phyloP scores from a whole-genome alignment of 306 rosid genomes.

The Erythrophleum fordii region DNA sequence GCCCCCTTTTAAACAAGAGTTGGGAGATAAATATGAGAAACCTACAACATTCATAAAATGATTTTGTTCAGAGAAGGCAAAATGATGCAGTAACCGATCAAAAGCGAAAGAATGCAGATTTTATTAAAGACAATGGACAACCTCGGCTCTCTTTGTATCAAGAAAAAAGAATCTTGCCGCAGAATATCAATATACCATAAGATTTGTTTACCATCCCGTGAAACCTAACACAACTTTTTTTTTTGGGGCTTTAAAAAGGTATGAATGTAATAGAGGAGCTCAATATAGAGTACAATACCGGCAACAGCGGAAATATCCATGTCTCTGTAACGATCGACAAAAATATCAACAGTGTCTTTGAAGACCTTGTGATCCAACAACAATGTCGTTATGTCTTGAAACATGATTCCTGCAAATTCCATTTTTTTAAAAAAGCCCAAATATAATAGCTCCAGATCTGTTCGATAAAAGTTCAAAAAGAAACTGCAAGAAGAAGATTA shows the following conservation, averaged over 20 bases:
- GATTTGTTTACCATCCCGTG: background rate
- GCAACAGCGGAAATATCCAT: conserved; percentile 97
- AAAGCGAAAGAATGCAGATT: background rate
- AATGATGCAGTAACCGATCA: background rate
- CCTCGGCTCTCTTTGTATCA: background rate
- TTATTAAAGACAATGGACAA: background rate
- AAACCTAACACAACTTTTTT: background rate
- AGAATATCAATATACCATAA: background rate
- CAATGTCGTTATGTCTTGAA: conserved; percentile 98
- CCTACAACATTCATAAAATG: background rate
- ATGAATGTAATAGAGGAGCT: conserved; percentile 21
- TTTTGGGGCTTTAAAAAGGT: background rate
- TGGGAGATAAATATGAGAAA: background rate
- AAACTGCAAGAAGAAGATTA: conserved; percentile 9
- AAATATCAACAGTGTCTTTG: conserved; percentile 91
- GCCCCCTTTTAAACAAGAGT: background rate
- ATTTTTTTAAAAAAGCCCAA: background rate
- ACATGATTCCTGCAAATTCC: conserved; percentile 81
- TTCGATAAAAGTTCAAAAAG: conserved; percentile 36
- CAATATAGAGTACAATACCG: conserved; percentile 50
- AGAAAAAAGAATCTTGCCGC: background rate
- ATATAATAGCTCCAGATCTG: conserved; percentile 31
- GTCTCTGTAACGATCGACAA: conserved; percentile 99
- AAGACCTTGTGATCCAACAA: conserved; percentile 95
- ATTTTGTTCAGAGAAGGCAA: background rate